phyloP scores from a whole-genome alignment of 768 basidiomycete genomes.

The Royoungia palumana region DNA sequence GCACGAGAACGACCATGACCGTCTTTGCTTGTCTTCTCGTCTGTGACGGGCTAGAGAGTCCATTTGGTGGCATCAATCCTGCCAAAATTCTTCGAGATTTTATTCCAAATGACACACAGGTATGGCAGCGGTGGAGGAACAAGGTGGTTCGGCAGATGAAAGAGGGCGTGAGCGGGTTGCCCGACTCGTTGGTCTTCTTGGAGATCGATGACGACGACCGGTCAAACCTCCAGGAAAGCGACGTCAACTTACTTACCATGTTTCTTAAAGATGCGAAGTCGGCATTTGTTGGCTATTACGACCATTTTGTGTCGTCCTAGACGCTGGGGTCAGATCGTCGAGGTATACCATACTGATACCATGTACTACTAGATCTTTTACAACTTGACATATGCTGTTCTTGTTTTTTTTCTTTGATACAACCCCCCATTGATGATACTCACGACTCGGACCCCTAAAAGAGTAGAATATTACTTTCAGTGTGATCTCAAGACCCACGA shows the following conservation, averaged over 20 bases:
- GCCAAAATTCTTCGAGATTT: conserved; percentile 18
- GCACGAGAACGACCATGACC: conserved; percentile 19
- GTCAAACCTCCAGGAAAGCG: conserved; percentile 3
- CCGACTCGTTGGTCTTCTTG: background rate
- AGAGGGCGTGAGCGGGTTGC: background rate
- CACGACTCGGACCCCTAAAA: too few relatives aligned
- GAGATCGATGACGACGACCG: conserved; percentile 10
- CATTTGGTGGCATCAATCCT: conserved; percentile 10
- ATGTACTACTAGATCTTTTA: too few relatives aligned
- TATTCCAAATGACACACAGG: conserved; percentile 22
- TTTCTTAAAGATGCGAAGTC: conserved; percentile 16
- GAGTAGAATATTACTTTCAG: too few relatives aligned
- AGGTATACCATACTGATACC: too few relatives aligned
- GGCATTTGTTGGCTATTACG: conserved; percentile 18
- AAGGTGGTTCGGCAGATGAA: conserved; percentile 21
- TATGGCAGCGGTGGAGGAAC: conserved; percentile 25
- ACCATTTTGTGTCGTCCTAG: background rate
- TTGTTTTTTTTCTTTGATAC: too few relatives aligned
- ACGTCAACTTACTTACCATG: conserved; percentile 12
- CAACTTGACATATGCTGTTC: too few relatives aligned
- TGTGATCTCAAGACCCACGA: too few relatives aligned
- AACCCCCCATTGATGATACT: too few relatives aligned
- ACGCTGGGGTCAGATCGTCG: background rate
- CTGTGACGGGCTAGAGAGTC: conserved; percentile 21
- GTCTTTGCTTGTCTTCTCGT: conserved; percentile 27